Evolutionary conservation across 225 moss, liverwort and hornwort genomes (phyloP).

Genomic region (Marchantia polymorpha): DNA sequence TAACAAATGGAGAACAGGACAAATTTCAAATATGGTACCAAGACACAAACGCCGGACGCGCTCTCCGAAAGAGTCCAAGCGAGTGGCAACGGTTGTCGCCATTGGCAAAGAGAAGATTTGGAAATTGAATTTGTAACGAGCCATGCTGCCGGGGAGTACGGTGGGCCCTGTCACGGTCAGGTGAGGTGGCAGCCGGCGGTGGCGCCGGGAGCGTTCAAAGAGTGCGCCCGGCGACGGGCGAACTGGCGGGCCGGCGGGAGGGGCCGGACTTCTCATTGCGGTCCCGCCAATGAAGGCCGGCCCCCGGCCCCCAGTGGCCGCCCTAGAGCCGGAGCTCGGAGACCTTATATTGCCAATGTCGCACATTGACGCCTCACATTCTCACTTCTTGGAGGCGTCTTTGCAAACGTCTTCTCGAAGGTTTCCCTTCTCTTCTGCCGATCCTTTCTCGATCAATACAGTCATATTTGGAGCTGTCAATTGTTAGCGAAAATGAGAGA

Average conservation of each 20-base stretch:
- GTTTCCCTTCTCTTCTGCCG: background rate
- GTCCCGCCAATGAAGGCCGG: constrained; percentile 5
- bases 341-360: constrained; percentile 12
- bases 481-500: constrained; percentile 31
- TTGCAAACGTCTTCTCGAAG: constrained; percentile 42
- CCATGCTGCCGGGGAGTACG: too few species aligned
- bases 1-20: too few species aligned
- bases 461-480: background rate
- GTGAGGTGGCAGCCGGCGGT: background rate
- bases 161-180: too few species aligned
- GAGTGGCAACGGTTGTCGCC: too few species aligned
- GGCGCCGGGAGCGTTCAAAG: background rate
- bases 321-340: constrained; percentile 4
- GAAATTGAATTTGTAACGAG: too few species aligned
- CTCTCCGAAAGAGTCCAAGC: too few species aligned
- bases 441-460: background rate
- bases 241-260: background rate
- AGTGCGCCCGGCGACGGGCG: background rate
- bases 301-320: background rate
- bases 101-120: too few species aligned
- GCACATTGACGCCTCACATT: background rate
- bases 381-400: constrained; percentile 39
- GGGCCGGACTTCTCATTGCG: background rate
- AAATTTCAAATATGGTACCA: too few species aligned
- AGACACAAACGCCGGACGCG: too few species aligned